Conservation (phyloP, 768 basidiomycete species). For the Mrakia blollopis region DNA sequence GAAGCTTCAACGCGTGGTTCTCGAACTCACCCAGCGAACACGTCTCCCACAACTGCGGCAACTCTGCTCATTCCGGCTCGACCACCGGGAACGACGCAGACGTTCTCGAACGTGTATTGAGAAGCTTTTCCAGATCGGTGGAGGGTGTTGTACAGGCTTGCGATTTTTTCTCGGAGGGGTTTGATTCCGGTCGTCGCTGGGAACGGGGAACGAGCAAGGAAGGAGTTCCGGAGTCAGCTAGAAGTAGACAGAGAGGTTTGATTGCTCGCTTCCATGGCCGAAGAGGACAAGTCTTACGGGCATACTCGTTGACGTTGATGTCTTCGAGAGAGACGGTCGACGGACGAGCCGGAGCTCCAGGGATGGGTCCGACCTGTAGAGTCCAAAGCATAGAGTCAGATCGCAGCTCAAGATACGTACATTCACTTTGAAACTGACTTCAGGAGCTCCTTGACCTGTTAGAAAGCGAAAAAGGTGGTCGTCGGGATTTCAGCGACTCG, state of each 20-base stretch:
- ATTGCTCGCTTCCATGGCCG: no score
- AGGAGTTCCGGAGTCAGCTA: background rate
- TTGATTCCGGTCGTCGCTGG: conserved; percentile 9
- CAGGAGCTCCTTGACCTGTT: conserved; percentile 44
- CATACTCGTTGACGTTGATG: conserved; percentile 42
- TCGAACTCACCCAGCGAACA: conserved; percentile 53
- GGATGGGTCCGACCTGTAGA: conserved; percentile 63
- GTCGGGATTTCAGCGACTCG: background rate
- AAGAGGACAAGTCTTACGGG: conserved; percentile 50
- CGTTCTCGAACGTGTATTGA: conserved; percentile 84
- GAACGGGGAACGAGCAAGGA: background rate
- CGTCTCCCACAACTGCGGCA: conserved; percentile 85
- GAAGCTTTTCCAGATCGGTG: conserved; percentile 76
- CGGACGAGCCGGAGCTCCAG: conserved; percentile 64
- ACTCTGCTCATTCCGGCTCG: conserved; percentile 83
- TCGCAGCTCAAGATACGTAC: no score
- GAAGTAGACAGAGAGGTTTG: conserved; percentile 18
- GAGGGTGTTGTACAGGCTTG: conserved; percentile 78
- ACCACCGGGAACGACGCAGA: conserved; percentile 82
- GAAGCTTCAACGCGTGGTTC: background rate
- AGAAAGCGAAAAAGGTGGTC: no score
- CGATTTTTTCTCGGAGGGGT: conserved; percentile 70
- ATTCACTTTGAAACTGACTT: conserved; percentile 39
- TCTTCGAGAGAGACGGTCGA: conserved; percentile 58
- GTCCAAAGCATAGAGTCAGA: no score